Evolutionary conservation across 208 protist genomes (phyloP).

Genomic region (Jaenimonas drosophilae): DNA sequence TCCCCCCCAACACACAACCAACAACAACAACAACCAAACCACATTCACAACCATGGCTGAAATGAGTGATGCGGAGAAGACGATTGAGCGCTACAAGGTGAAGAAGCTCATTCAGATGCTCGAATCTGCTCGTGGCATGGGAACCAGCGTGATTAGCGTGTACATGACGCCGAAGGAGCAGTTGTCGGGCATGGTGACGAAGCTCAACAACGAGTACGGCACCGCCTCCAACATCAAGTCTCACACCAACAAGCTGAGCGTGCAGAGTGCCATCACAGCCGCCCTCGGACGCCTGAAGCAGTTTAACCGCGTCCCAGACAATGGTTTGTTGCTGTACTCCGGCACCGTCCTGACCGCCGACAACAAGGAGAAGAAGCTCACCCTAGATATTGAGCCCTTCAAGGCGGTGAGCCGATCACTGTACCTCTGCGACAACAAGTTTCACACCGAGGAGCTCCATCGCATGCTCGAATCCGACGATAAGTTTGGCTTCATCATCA

Average conservation of each 20-base stretch:
- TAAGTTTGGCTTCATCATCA: conserved; percentile 99
- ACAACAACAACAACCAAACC: neutral
- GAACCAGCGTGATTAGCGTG: conserved; percentile 98
- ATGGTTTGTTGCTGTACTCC: conserved; percentile 99
- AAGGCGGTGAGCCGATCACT: conserved; percentile 99
- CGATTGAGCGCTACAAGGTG: conserved; percentile 98
- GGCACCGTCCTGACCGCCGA: conserved; percentile 98
- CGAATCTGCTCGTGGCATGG: conserved; percentile 96
- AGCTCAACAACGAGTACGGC: conserved; percentile 99
- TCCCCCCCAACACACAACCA: neutral
- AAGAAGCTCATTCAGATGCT: conserved; percentile 99
- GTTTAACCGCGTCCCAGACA: conserved; percentile 89
- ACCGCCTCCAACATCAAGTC: conserved; percentile 99
- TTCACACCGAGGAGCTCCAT: conserved; percentile 96
- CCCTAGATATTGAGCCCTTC: conserved; percentile 99
- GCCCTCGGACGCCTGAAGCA: conserved; percentile 89
- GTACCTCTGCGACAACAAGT: conserved; percentile 98
- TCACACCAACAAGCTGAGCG: conserved; percentile 95
- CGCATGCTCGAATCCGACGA: conserved; percentile 98
- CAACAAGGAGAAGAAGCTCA: conserved; percentile 99
- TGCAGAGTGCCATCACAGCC: conserved; percentile 87
- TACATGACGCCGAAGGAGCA: conserved; percentile 99
- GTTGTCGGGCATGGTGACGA: conserved; percentile 95
- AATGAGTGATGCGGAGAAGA: conserved; percentile 79
- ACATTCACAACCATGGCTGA: conserved; percentile 46